Evolutionary conservation across 2,329 filamentous ascomycete species (phyloP).

Genomic region (Aspergillus pseudonomiae): DNA sequence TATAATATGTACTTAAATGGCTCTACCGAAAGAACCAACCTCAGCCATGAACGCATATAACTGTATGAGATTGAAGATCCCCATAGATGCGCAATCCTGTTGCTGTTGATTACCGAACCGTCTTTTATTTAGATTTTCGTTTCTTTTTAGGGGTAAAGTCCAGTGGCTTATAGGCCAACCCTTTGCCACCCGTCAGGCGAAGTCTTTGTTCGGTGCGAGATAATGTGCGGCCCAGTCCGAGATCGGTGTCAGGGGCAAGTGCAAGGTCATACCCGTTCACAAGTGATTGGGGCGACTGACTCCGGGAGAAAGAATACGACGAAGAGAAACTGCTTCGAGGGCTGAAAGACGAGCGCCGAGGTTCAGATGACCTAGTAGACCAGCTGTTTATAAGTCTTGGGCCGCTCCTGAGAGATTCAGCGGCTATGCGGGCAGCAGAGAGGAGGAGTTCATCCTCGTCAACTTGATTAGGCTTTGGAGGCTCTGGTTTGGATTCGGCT

Average conservation of each 20-base stretch:
- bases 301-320: conserved; percentile 28
- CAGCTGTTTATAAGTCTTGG: conserved; percentile 35
- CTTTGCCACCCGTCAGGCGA: conserved; percentile 45
- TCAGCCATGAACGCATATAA: not conserved
- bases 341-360: conserved; percentile 30
- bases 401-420: conserved; percentile 42
- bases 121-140: conserved; percentile 17
- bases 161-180: conserved; percentile 46
- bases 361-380: conserved; percentile 24
- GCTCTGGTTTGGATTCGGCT: conserved; percentile 23
- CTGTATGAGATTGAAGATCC: not conserved
- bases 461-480: conserved; percentile 31
- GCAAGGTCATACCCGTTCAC: conserved; percentile 46
- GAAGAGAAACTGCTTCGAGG: conserved; percentile 31
- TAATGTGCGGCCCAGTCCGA: conserved; percentile 43
- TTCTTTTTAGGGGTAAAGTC: conserved; percentile 30
- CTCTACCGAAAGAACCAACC: not conserved
- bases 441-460: conserved; percentile 48
- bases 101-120: not conserved
- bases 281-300: conserved; percentile 34
- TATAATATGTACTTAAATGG: conserved; percentile 10
- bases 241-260: conserved; percentile 40
- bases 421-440: conserved; percentile 44
- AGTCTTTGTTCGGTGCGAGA: conserved; percentile 50
- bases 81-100: not conserved